Evolutionary conservation across 2,329 filamentous ascomycete genomes (phyloP), one percentile per base, ranked within the genome.

Genomic region (Pestalotiopsis sp.): DNA sequence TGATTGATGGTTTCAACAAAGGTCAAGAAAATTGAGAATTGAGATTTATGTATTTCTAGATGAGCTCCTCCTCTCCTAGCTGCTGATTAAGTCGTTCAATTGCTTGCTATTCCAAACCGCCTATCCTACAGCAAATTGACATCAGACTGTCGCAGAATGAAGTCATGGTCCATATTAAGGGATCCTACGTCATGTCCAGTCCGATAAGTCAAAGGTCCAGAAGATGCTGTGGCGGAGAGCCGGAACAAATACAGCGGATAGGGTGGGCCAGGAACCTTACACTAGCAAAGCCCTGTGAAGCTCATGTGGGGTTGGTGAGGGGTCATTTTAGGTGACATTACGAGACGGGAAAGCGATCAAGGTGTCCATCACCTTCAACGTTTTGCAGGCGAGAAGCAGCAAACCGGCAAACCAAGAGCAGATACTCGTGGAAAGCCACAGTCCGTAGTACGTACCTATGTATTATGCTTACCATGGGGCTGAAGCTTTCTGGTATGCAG

Each of bases 151-250:
- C 30, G 7, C n/a, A 7, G 26, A 17, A 68, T 68, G 67, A 68
- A 66, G 64, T 68, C 67, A 68, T 68, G 67, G 67, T 52, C 64
- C 64, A 66, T 66, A 66, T 57, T 60, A 60, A 66, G 6, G 30
- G 26, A 20, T 48, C n/a, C 64, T 66, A 66, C 64, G 64, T 66
- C 64, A 66, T 66, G 39, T 48, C 26, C 17, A 20, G 26, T 14
- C 24, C 22, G 38, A 24, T 26, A 40, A 17, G 35, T 39, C n/a
- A 64, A 22, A 24, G 39, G 14, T 24, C 61, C n/a, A n/a, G 22
- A 40, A 17, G 30, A 22, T 22, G 35, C 35, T 14, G 20, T 13
- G 14, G 17, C 13, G 14, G n/a, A n/a, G 11, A 7, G 10, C 61
- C 20, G 26, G 38, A 44, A 30, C n/a, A 24, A 35, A 44, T 14